Percentiles rank a stretch among this genome's conserved stretches.
These are phyloP conservation scores for Solanum appendiculatum DNA, from an alignment of 257 asterid genomes.

Conservation along the genomic window DNA sequence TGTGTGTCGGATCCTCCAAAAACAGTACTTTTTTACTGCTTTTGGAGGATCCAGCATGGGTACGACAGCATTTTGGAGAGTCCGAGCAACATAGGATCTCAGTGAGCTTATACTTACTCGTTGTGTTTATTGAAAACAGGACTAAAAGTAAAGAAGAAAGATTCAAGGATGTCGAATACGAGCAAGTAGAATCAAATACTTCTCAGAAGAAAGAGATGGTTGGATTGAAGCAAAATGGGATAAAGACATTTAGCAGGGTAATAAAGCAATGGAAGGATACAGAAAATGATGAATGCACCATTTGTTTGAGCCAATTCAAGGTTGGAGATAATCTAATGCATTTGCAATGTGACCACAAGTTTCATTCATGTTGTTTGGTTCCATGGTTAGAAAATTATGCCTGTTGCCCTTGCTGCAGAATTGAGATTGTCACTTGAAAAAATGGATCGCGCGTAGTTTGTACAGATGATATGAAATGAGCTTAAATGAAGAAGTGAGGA, in stretches of 20 bases:
- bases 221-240: background rate
- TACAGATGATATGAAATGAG: background rate
- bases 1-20: background rate
- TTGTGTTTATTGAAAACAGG: background rate
- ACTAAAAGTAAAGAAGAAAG: background rate
- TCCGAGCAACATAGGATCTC: background rate
- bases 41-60: background rate
- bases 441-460: background rate
- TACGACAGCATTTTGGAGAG: background rate
- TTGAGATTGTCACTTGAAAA: conserved; percentile 20
- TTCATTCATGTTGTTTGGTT: conserved; percentile 10
- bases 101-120: background rate
- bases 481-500: background rate
- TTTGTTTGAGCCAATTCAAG: conserved; percentile 3
- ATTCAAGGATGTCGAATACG: background rate
- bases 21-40: background rate
- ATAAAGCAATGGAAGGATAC: background rate
- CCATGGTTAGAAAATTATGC: conserved; percentile 8
- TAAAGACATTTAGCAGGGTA: background rate
- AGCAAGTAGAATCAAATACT: background rate
- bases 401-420: conserved; percentile 14
- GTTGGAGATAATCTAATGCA: conserved; percentile 7
- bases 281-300: conserved; percentile 1
- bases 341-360: conserved; percentile 7
- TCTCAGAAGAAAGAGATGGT: background rate